A percentile compares a stretch with the other conserved stretches of the same genome.
Conservation (phyloP, 2,329 filamentous ascomycete species). For the Exophiala bonariae region DNA sequence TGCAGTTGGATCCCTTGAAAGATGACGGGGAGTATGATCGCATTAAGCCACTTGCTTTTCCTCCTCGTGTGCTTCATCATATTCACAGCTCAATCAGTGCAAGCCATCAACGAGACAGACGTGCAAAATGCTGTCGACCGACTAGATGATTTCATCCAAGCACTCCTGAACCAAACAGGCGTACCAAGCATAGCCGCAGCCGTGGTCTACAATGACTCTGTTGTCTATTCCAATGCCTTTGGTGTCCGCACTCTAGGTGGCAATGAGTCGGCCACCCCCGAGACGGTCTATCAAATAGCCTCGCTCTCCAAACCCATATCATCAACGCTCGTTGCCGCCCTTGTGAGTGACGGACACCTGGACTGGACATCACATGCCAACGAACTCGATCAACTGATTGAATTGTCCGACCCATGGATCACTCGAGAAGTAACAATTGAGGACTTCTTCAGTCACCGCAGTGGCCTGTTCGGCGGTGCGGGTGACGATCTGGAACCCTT, state of each 20-base stretch:
- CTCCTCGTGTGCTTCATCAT: too few species aligned
- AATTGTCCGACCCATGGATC: slow-evolving; percentile 9
- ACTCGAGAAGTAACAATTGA: slow-evolving; percentile 5
- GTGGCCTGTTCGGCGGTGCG: slow-evolving; percentile 4
- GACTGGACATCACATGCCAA: slow-evolving; percentile 1
- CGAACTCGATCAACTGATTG: slow-evolving; percentile 1
- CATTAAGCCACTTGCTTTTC: too few species aligned
- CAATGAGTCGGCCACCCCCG: slow-evolving; percentile 3
- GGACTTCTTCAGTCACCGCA: slow-evolving; percentile 7
- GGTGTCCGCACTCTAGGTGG: slow-evolving; percentile 2
- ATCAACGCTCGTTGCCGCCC: slow-evolving; percentile 4
- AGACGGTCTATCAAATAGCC: slow-evolving; percentile 8
- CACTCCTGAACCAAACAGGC: background rate
- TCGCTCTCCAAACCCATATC: slow-evolving; percentile 6
- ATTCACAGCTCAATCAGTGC: too few species aligned
- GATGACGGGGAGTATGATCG: too few species aligned
- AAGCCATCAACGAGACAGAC: background rate
- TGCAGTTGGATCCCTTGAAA: too few species aligned
- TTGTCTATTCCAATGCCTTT: slow-evolving; percentile 1
- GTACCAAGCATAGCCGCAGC: slow-evolving; percentile 6
- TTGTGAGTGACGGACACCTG: slow-evolving; percentile 2
- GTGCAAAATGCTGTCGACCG: background rate
- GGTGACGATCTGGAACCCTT: slow-evolving; percentile 5
- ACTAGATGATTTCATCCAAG: slow-evolving; percentile 2
- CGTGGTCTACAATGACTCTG: slow-evolving; percentile 8